Conservation (phyloP, 768 basidiomycete genomes). For the Floccularia luteovirens region DNA sequence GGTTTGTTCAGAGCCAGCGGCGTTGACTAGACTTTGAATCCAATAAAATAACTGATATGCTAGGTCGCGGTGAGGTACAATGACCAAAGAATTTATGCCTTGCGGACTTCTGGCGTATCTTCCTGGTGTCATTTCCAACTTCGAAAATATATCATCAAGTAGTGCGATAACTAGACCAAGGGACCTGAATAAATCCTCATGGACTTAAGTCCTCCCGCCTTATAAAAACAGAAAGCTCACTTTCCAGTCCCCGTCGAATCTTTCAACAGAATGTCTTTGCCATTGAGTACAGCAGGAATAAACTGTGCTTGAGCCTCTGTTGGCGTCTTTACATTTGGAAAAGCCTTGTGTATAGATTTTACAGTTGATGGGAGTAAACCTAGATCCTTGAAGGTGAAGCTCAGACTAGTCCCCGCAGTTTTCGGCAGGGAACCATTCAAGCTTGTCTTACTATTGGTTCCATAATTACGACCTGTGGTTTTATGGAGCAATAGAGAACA, state of each 20-base stretch:
- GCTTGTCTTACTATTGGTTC: too few species aligned
- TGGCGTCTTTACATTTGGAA: constrained; percentile 51
- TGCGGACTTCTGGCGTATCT: constrained; percentile 13
- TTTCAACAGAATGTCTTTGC: constrained; percentile 56
- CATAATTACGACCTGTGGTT: too few species aligned
- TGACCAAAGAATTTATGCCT: constrained; percentile 45
- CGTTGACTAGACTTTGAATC: constrained; percentile 44
- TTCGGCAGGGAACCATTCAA: too few species aligned
- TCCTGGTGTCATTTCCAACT: constrained; percentile 10
- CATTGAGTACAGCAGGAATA: constrained; percentile 50
- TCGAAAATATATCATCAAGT: constrained; percentile 44
- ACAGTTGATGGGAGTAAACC: constrained; percentile 45
- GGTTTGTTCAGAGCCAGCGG: constrained; percentile 8
- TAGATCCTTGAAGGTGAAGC: constrained; percentile 37
- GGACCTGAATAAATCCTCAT: constrained; percentile 35
- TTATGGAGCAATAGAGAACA: too few species aligned
- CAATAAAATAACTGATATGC: constrained; percentile 61
- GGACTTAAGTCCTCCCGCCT: background rate
- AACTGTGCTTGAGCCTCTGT: constrained; percentile 54
- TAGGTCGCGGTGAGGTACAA: constrained; percentile 71
- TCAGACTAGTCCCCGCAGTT: too few species aligned
- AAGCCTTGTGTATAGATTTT: constrained; percentile 44
- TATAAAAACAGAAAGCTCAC: constrained; percentile 29
- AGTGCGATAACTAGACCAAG: constrained; percentile 64
- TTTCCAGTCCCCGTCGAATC: constrained; percentile 78